A percentile compares a stretch with the other conserved stretches of the same genome.
These are phyloP conservation scores for Flagelloscypha sp. DNA, from an alignment of 768 basidiomycete genomes.

Conservation along the genomic window DNA sequence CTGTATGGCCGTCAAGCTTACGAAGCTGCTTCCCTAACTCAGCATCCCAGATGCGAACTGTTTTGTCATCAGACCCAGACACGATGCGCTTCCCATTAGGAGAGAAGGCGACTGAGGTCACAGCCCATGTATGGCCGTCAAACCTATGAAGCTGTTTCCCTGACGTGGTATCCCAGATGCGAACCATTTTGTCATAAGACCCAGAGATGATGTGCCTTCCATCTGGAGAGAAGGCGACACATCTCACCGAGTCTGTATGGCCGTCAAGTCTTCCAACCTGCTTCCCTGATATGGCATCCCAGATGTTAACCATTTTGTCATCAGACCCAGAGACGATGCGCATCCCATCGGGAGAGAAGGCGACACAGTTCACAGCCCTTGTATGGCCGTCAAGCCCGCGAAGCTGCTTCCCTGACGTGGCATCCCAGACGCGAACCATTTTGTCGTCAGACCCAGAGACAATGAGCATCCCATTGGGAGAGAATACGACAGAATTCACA, in stretches of 20 bases:
- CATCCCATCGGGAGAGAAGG: constrained; percentile 3
- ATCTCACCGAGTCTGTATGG: constrained; percentile 14
- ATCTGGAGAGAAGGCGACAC: constrained; percentile 32
- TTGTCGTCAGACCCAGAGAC: constrained; percentile 5
- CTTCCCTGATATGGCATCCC: too few relatives aligned
- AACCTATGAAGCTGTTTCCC: not conserved
- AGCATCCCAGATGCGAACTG: not conserved
- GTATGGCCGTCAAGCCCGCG: constrained; percentile 2
- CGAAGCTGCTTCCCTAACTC: not conserved
- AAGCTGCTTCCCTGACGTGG: too few relatives aligned
- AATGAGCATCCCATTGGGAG: constrained; percentile 1
- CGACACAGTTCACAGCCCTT: not conserved
- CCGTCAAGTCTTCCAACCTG: not conserved
- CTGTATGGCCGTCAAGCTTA: not conserved
- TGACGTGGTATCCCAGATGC: constrained; percentile 3
- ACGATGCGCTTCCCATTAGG: not conserved
- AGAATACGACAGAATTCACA: constrained; percentile 2
- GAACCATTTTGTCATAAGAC: constrained; percentile 1
- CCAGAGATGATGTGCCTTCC: constrained; percentile 12
- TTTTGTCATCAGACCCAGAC: not conserved
- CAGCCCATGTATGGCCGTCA: not conserved
- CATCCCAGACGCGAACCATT: constrained; percentile 7
- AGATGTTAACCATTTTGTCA: constrained; percentile 7
- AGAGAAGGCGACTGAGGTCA: not conserved
- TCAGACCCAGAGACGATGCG: constrained; percentile 3